Evolutionary conservation across 345 rosid species (phyloP), one percentile per base, ranked within the genome.

Genomic region (Hirschfeldia incana): DNA sequence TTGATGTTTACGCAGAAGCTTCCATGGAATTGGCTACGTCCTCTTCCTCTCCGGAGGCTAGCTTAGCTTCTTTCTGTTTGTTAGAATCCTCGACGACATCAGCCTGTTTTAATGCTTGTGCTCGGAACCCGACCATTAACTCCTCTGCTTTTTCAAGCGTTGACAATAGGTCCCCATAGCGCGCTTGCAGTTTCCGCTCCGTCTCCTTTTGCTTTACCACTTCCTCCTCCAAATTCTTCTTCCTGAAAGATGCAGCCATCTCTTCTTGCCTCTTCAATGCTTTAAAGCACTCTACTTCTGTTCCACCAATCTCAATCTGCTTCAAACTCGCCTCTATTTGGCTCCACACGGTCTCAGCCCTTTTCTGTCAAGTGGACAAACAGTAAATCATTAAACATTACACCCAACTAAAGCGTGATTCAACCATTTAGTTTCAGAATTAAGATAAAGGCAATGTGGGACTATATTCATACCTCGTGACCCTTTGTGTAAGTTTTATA

Each of bases 261-360:
- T 93, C 94, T 76, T 96, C 99, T 83, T 93, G 99, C 85, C 91
- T 95, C 83, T 96, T 94, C 78, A 93, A 88, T 58, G 89, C 92
- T 85, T 82, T 91, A 79, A 92, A 96, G 80, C 97, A 96, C 80
- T 92, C 97, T 0, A 96, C 92, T 76, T 96, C 97, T 32, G 97
- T 96, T 78, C 93, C 87, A 59, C 97, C 89, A 75, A 88, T 84
- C 77, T 93, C 97, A 78, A 92, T 85, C 88, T 87, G 98, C 88
- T 92, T 92, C 76, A 88, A 75, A 60, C 91, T 89, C 36, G 91
- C 84, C 64, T 93, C 89, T 72, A 93, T 89, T 79, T 89, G 94
- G 61, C 83, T 86, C 90, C 97, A 86, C 64, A 90, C 85, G 39
- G 82, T 85, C 76, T 87, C 93, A 76, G 90, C 92, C 39, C 98